Percentiles rank a stretch among this genome's conserved stretches.
Conservation (phyloP, 306 rosid genomes). For the Styphnolobium japonicum region DNA sequence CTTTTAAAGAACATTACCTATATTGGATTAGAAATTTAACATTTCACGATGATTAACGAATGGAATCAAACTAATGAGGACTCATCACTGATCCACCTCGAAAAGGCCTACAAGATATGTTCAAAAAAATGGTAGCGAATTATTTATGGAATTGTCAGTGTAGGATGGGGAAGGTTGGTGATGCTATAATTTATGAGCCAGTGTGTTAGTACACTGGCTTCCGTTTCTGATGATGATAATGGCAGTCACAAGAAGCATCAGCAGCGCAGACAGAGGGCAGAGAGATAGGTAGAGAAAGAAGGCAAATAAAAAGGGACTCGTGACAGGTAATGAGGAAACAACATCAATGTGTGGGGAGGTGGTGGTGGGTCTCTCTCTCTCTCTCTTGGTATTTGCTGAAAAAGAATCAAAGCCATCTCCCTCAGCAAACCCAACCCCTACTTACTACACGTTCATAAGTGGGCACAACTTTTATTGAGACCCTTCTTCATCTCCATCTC, state of each 20-base stretch:
- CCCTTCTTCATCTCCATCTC: not conserved
- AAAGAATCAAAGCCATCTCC: conserved; percentile 37
- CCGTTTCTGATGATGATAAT: conserved; percentile 47
- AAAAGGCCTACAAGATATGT: not conserved
- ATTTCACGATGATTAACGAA: not conserved
- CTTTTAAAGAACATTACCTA: not conserved
- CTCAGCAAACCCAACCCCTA: conserved; percentile 28
- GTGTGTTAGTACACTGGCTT: conserved; percentile 31
- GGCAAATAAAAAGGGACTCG: not conserved
- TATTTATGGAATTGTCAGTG: conserved; percentile 51
- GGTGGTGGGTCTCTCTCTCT: conserved; percentile 31
- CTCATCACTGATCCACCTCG: conserved; percentile 4
- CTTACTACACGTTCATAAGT: conserved; percentile 28
- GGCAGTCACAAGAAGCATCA: conserved; percentile 53
- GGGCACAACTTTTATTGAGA: conserved; percentile 33
- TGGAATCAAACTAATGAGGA: conserved; percentile 10
- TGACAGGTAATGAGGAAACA: conserved; percentile 38
- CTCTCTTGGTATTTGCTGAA: conserved; percentile 35
- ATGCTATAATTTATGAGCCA: conserved; percentile 43
- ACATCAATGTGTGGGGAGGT: conserved; percentile 32
- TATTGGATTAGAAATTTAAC: not conserved
- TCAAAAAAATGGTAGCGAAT: conserved; percentile 10
- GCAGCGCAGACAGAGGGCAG: not conserved
- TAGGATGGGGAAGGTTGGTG: conserved; percentile 40
- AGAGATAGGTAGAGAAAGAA: not conserved